phyloP scores from a whole-genome alignment of 306 rosid genomes.

The Styphnolobium japonicum region DNA sequence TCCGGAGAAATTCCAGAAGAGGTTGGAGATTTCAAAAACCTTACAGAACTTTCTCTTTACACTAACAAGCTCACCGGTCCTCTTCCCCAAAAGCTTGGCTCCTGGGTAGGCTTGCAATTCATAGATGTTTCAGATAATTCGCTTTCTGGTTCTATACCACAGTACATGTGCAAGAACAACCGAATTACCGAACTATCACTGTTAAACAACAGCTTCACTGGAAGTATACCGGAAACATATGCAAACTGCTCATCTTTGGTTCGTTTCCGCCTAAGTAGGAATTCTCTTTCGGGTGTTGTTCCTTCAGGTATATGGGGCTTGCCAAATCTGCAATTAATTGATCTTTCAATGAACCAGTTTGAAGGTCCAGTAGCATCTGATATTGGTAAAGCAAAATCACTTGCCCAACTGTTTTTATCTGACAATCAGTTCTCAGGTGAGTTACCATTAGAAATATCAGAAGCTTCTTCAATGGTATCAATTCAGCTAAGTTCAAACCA shows the following conservation, averaged over 20 bases:
- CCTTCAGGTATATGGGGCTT: conserved; percentile 80
- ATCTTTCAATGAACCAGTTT: conserved; percentile 63
- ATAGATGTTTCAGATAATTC: conserved; percentile 80
- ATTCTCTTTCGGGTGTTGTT: conserved; percentile 75
- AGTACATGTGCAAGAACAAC: conserved; percentile 72
- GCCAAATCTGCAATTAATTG: conserved; percentile 49
- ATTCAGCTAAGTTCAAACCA: conserved; percentile 54
- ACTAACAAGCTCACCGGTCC: conserved; percentile 56
- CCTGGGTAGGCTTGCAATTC: conserved; percentile 45
- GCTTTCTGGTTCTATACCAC: conserved; percentile 68
- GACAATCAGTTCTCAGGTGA: conserved; percentile 67
- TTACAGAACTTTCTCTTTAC: conserved; percentile 54
- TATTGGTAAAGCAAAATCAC: conserved; percentile 63
- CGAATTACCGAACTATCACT: conserved; percentile 35
- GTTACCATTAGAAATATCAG: conserved; percentile 54
- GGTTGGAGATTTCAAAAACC: conserved; percentile 58
- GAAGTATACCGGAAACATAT: conserved; percentile 70
- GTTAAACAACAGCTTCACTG: conserved; percentile 69
- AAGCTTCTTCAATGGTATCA: conserved; percentile 54
- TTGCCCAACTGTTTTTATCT: conserved; percentile 52
- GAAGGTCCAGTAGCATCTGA: conserved; percentile 69
- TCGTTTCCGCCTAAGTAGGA: conserved; percentile 55
- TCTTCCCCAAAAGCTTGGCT: conserved; percentile 78
- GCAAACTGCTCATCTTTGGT: conserved; percentile 50
- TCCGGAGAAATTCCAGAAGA: conserved; percentile 65